Evolutionary conservation across 768 basidiomycete species (phyloP), one percentile per base, ranked within the genome.

Genomic region (Kwoniella europaea): DNA sequence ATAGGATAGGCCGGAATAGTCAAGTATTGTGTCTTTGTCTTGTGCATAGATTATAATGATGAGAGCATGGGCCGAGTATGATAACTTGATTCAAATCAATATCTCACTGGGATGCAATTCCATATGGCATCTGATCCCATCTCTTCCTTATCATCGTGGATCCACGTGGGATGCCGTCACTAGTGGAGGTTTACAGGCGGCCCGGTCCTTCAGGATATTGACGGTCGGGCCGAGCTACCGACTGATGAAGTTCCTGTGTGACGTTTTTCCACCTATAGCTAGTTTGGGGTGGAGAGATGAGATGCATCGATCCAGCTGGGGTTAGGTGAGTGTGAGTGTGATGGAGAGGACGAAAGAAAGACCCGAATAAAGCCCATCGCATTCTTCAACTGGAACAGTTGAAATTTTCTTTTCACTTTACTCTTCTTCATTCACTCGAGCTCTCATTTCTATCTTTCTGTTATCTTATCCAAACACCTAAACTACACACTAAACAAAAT

Each of bases 401-500:
- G 18, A 50, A 50, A 50, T 50, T 18, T 18, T 50, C 12, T 50
- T 50, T 18, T 15, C 16, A 50, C 18, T 50, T 18, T 16, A 15
- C 18, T 18, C 12, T 50, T 50, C 46, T 50, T 18, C 46, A 50
- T 50, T 18, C 18, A 55, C n/a, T 35, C 1, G 35, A 35, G 35
- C 35, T 35, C 35, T 35, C 12, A 24, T n/a, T 55, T 55, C 9
- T 9, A 5, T 52, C 20, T 20, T 52, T 52, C 50, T 52, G 20
- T 52, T 10, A 20, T 22, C 20, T 2, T 55, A 55, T 55, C 54
- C 9, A 24, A 55, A 55, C 54, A 24, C 24, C 24, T 61, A 43
- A 59, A 3, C 3, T 27, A 58, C 16, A 61, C 22, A 20, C 42
- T n/a, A 61, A 35, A 44, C 77, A 64, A 84, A 81, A 74, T 69